These are phyloP conservation scores for Protomyces inundatus DNA, from an alignment of 1,139 yeast genomes.

Conservation along the genomic window DNA sequence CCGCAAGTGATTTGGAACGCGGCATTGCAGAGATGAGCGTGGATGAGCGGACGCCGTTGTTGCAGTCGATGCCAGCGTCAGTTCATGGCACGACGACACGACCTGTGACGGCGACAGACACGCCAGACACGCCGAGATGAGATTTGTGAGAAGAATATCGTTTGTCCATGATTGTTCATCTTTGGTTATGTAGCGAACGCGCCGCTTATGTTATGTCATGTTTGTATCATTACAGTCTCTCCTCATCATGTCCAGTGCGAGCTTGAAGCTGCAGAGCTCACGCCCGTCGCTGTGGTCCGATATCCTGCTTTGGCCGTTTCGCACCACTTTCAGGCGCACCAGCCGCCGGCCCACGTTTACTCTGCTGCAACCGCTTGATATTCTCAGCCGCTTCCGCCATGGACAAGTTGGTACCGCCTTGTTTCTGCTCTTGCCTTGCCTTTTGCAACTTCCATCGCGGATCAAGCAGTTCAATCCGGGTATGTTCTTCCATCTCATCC, in stretches of 20 bases:
- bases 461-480: constrained; percentile 66
- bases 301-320: constrained; percentile 15
- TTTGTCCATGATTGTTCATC: too few species aligned
- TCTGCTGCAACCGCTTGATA: constrained; percentile 55
- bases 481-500: constrained; percentile 64
- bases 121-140: too few species aligned
- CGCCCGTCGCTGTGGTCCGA: constrained; percentile 3
- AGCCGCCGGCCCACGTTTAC: constrained; percentile 26
- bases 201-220: too few species aligned
- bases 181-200: too few species aligned
- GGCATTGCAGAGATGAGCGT: background rate
- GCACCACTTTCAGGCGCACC: background rate
- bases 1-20: background rate
- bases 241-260: background rate
- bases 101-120: too few species aligned
- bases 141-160: too few species aligned
- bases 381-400: constrained; percentile 70
- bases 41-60: background rate
- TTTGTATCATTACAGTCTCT: too few species aligned
- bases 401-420: constrained; percentile 57
- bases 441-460: constrained; percentile 73
- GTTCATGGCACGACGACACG: background rate
- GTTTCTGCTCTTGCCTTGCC: constrained; percentile 55
- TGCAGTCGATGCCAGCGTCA: background rate
- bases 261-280: background rate